These are phyloP conservation scores for Aegilops tauschii DNA, from an alignment of 176 grass and related monocot species.

Conservation along the genomic window DNA sequence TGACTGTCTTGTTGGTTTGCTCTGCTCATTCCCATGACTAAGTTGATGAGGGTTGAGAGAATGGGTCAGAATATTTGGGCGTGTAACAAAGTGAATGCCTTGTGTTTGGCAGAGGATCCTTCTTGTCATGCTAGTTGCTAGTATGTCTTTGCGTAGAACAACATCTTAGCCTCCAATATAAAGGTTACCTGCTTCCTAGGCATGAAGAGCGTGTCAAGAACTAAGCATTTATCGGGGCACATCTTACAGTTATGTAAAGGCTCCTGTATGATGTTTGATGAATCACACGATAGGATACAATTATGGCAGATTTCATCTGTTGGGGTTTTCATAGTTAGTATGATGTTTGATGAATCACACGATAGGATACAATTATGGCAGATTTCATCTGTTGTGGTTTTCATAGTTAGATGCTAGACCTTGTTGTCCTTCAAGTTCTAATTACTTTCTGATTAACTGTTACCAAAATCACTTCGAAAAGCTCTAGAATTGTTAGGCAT, in stretches of 20 bases:
- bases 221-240: neutral
- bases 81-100: neutral
- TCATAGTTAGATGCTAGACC: neutral
- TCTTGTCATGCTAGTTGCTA: neutral
- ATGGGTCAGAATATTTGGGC: neutral
- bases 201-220: neutral
- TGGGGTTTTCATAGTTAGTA: neutral
- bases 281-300: neutral
- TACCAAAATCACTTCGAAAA: conserved; percentile 28
- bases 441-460: neutral
- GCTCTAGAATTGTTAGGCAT: neutral
- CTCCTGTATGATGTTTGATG: neutral
- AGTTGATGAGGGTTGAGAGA: neutral
- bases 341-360: neutral
- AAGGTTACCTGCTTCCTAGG: neutral
- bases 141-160: neutral
- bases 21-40: neutral
- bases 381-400: neutral
- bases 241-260: neutral
- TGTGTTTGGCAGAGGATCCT: neutral
- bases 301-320: neutral
- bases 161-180: neutral
- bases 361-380: neutral
- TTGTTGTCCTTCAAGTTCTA: neutral
- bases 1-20: neutral